phyloP scores from a whole-genome alignment of 1,284 basidiomycete species.

The Cutaneotrichosporon sp. region DNA sequence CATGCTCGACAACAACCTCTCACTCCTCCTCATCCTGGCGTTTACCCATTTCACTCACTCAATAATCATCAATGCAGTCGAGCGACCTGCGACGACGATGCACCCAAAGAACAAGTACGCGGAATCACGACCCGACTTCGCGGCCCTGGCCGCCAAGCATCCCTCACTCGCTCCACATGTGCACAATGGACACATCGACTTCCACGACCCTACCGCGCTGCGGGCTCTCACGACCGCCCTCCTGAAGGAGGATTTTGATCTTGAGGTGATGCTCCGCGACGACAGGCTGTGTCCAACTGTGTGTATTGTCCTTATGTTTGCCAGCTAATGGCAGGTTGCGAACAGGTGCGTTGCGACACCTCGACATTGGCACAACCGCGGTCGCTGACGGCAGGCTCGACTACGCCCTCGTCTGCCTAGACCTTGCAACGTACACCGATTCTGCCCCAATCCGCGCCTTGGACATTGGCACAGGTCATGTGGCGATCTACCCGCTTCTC shows the following conservation, averaged over 20 bases:
- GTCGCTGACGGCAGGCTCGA: conserved; percentile 57
- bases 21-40: too few relatives aligned
- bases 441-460: conserved; percentile 40
- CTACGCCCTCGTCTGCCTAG: conserved; percentile 68
- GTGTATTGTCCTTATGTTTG: conserved; percentile 24
- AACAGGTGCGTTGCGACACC: conserved; percentile 31
- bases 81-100: conserved; percentile 35
- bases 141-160: conserved; percentile 57
- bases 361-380: neutral
- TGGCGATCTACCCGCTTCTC: conserved; percentile 82
- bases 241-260: conserved; percentile 65
- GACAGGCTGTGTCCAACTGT: conserved; percentile 83
- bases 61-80: too few relatives aligned
- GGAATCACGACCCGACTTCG: conserved; percentile 60
- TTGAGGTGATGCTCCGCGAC: conserved; percentile 60
- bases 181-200: conserved; percentile 58
- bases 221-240: conserved; percentile 71
- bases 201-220: conserved; percentile 63
- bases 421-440: conserved; percentile 33
- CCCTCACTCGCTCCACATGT: conserved; percentile 61
- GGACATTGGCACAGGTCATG: conserved; percentile 78
- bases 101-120: conserved; percentile 47
- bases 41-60: too few relatives aligned
- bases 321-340: conserved; percentile 28
- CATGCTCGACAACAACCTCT: too few relatives aligned